These are phyloP conservation scores for Verticillium longisporum DNA, from an alignment of 2,329 filamentous ascomycete genomes.

Conservation along the genomic window DNA sequence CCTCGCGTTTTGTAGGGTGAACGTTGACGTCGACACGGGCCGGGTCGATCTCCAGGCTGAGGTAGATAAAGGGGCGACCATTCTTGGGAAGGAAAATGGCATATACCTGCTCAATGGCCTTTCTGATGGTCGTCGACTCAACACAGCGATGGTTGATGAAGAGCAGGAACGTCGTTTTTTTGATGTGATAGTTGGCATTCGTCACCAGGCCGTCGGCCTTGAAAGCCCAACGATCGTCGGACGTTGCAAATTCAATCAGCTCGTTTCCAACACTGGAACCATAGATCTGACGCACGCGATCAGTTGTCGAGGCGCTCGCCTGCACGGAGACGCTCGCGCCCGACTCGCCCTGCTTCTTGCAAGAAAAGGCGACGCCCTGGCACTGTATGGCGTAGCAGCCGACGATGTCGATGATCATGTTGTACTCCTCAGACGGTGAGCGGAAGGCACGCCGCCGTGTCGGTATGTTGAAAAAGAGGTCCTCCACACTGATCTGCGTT, in stretches of 20 bases:
- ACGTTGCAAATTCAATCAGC: conserved; percentile 66
- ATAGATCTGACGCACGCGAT: conserved; percentile 87
- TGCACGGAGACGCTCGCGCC: conserved; percentile 76
- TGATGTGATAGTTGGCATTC: conserved; percentile 91
- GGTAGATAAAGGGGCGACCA: conserved; percentile 87
- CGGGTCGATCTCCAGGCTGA: conserved; percentile 89
- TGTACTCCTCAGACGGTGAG: conserved; percentile 88
- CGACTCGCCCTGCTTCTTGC: conserved; percentile 91
- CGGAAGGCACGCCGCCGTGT: conserved; percentile 84
- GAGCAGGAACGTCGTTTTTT: conserved; percentile 77
- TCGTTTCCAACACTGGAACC: conserved; percentile 81
- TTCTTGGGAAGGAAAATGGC: conserved; percentile 83
- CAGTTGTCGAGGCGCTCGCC: conserved; percentile 62
- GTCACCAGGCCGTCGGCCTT: conserved; percentile 74
- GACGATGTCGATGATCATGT: conserved; percentile 94
- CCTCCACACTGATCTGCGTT: conserved; percentile 93
- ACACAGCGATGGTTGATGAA: conserved; percentile 97
- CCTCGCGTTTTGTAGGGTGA: conserved; percentile 92
- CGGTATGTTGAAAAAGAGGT: conserved; percentile 94
- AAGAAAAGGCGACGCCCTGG: conserved; percentile 84
- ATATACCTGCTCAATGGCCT: conserved; percentile 87
- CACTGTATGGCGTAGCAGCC: conserved; percentile 93
- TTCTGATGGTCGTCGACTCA: conserved; percentile 82
- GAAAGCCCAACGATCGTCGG: conserved; percentile 77
- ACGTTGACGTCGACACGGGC: conserved; percentile 93